A percentile compares a stretch with the other conserved stretches of the same genome.
Conservation (phyloP, 1,284 basidiomycete species). For the Coniophora puteana region DNA sequence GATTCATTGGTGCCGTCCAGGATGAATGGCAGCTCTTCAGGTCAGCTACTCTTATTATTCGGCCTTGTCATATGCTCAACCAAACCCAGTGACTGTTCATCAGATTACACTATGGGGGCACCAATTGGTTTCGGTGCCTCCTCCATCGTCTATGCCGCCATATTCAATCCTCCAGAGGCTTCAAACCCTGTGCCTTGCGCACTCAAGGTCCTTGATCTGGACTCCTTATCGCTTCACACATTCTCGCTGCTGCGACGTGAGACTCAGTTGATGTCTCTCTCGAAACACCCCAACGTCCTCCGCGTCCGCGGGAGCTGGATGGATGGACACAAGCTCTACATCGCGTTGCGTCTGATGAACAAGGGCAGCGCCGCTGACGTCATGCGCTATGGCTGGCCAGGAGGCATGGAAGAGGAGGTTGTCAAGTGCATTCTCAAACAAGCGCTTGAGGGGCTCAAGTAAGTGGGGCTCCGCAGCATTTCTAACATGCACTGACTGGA, state of each 20-base stretch:
- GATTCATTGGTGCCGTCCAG: slow-evolving; percentile 71
- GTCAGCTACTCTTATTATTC: slow-evolving; percentile 31
- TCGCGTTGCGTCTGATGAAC: slow-evolving; percentile 88
- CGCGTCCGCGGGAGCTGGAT: slow-evolving; percentile 89
- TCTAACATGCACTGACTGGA: not conserved
- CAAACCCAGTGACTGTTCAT: slow-evolving; percentile 51
- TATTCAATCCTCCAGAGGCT: slow-evolving; percentile 45
- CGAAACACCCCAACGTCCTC: slow-evolving; percentile 90
- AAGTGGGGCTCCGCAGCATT: slow-evolving; percentile 23
- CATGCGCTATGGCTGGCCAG: slow-evolving; percentile 80
- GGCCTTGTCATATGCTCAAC: slow-evolving; percentile 2
- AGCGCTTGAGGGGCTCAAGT: slow-evolving; percentile 81
- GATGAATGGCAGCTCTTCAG: slow-evolving; percentile 86
- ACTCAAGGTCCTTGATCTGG: slow-evolving; percentile 86
- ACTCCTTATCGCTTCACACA: slow-evolving; percentile 65
- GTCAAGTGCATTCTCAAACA: slow-evolving; percentile 81
- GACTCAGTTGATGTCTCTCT: slow-evolving; percentile 88
- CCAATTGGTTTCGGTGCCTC: slow-evolving; percentile 86
- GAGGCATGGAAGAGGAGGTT: slow-evolving; percentile 86
- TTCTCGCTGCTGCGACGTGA: slow-evolving; percentile 74
- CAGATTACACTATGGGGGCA: slow-evolving; percentile 70
- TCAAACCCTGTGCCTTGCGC: slow-evolving; percentile 59
- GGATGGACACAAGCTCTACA: slow-evolving; percentile 77
- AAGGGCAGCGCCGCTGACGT: slow-evolving; percentile 84
- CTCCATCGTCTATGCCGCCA: slow-evolving; percentile 80